These are phyloP conservation scores for Tricholoma sp. DNA, from an alignment of 768 basidiomycete genomes.

Conservation along the genomic window DNA sequence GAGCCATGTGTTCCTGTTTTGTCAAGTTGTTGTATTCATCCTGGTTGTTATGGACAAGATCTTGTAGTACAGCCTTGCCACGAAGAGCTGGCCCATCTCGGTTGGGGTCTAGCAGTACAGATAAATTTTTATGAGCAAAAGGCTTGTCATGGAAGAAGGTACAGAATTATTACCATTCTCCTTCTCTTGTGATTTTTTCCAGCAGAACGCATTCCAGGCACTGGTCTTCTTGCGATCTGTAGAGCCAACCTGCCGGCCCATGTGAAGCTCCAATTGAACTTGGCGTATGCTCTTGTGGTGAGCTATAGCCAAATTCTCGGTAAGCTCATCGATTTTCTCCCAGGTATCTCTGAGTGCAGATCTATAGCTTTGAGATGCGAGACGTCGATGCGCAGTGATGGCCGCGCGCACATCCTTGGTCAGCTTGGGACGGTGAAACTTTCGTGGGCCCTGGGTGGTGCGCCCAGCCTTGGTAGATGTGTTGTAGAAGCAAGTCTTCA, in stretches of 20 bases:
- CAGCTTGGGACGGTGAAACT: background rate
- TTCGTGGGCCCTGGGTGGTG: background rate
- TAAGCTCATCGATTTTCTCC: background rate
- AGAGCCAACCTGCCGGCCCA: background rate
- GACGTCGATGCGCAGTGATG: background rate
- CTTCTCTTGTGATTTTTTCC: constrained; percentile 3
- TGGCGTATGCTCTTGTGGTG: constrained; percentile 6
- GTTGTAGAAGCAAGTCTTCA: too few relatives aligned
- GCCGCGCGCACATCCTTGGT: background rate
- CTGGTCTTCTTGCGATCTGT: constrained; percentile 2
- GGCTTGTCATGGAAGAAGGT: too few relatives aligned
- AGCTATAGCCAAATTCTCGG: background rate
- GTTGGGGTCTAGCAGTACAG: too few relatives aligned
- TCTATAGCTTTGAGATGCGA: too few relatives aligned
- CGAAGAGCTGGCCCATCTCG: too few relatives aligned
- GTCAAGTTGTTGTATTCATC: too few relatives aligned
- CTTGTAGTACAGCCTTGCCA: too few relatives aligned
- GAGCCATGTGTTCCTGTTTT: background rate
- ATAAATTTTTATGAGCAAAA: too few relatives aligned
- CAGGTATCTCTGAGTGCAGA: too few relatives aligned
- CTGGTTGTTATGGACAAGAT: background rate
- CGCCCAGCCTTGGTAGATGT: background rate
- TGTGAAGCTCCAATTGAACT: constrained; percentile 2
- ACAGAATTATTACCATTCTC: background rate
- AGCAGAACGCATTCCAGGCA: too few relatives aligned